A percentile compares a stretch with the other conserved stretches of the same genome.
These are phyloP conservation scores for Trichothecium roseum DNA, from an alignment of 2,329 filamentous ascomycete genomes.

Conservation along the genomic window DNA sequence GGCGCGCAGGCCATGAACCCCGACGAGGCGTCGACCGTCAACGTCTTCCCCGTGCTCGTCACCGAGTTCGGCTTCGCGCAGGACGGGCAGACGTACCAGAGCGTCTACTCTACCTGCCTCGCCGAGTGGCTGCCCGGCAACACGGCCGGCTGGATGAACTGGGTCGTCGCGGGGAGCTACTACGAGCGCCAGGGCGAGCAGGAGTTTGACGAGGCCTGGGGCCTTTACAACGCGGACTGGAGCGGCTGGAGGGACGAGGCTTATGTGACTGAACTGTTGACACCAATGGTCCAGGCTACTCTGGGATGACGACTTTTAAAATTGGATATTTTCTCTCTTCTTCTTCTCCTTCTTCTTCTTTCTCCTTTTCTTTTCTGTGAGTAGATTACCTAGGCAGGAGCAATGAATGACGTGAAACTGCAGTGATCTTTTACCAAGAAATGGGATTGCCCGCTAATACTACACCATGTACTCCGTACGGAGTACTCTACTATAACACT, in stretches of 20 bases:
- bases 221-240: constrained; percentile 44
- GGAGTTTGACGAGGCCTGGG: constrained; percentile 49
- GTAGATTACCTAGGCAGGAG: too few relatives aligned
- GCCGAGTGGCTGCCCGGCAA: constrained; percentile 34
- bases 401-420: too few relatives aligned
- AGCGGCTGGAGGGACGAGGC: constrained; percentile 33
- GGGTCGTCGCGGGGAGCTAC: constrained; percentile 49
- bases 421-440: too few relatives aligned
- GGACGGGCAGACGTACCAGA: constrained; percentile 32
- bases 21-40: constrained; percentile 20
- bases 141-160: constrained; percentile 46
- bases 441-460: too few relatives aligned
- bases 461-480: too few relatives aligned
- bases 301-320: constrained; percentile 1
- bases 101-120: constrained; percentile 42
- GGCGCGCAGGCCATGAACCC: constrained; percentile 42
- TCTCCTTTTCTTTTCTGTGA: too few relatives aligned
- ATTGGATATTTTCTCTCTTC: too few relatives aligned
- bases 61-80: constrained; percentile 46
- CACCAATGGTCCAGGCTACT: constrained; percentile 25
- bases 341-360: too few relatives aligned
- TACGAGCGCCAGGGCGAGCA: constrained; percentile 42
- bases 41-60: constrained; percentile 29
- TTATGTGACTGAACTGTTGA: constrained; percentile 30
- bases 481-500: too few relatives aligned